Evolutionary conservation across 1,284 basidiomycete species (phyloP).

Genomic region (Phenoliferia sp.): DNA sequence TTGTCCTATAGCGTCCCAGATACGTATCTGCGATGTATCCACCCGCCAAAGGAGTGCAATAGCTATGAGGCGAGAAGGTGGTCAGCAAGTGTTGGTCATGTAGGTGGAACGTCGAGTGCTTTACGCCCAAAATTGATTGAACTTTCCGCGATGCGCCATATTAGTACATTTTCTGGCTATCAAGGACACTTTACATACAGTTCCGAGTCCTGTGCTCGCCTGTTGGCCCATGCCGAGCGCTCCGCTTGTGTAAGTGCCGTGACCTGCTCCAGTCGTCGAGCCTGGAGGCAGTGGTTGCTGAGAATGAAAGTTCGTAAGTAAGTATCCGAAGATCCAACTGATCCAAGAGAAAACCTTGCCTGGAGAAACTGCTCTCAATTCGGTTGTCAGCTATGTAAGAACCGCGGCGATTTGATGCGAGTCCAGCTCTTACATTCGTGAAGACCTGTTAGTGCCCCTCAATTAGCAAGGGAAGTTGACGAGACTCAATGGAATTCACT

Average conservation of each 20-base stretch:
- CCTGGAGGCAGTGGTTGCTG: not conserved
- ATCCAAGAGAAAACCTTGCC: not conserved
- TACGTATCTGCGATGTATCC: constrained; percentile 43
- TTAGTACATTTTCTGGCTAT: not conserved
- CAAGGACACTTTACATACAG: not conserved
- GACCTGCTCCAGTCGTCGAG: not conserved
- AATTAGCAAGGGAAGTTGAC: not conserved
- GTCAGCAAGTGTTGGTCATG: constrained; percentile 27
- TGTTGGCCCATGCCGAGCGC: constrained; percentile 52
- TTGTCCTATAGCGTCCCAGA: constrained; percentile 49
- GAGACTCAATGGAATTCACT: not conserved
- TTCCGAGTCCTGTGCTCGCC: constrained; percentile 37
- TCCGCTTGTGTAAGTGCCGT: constrained; percentile 16
- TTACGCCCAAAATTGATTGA: constrained; percentile 37
- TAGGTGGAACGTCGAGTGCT: not conserved
- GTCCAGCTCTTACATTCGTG: not conserved
- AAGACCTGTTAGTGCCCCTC: not conserved
- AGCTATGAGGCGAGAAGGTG: no score
- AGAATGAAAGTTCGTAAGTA: not conserved
- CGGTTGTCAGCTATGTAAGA: not conserved
- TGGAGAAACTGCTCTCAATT: not conserved
- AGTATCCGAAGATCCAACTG: not conserved
- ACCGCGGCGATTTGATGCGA: no score
- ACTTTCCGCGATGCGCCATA: not conserved
- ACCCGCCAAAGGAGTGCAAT: not conserved